Base-by-base conservation (phyloP, 371 early-diverging fungal species). In the Mucor irregularis region DNA sequence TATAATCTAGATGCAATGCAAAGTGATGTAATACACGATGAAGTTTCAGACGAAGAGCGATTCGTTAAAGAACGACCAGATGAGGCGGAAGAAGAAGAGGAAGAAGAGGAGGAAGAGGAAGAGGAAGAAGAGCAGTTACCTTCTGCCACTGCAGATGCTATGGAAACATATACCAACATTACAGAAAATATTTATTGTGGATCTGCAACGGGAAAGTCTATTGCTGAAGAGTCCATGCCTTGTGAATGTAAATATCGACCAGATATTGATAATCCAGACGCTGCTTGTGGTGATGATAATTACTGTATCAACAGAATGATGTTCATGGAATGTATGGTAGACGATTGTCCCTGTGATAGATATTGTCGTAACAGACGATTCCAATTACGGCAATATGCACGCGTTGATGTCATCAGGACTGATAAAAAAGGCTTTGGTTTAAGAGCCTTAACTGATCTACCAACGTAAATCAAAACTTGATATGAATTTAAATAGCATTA, bases 401-500 rank as follows among this genome's bases (percentile, higher is more conserved):
- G 78, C 1, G 86, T 97, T 16, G 88, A 92, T 60, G 85, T 97
- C 9, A 83, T 96, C 61, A 68, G 85, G 49, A 91, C 96, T 0
- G 91, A 84, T 11, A 84, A 84, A 58, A 97, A 97, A 62, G 98
- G 98, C 0, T 92, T 78, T 58, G 98, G 98, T 4, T 64, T 98
- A 42, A 81, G 87, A 53, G 88, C 96, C 2, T 70, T 78, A 30
- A 77, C 79, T 9, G 62, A 69, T 13, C 57, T 95, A 2, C 70
- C 73, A 54, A 59, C 68, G 91, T 90, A 78, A 56, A 70, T 68
- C 16, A 39, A 7, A 29, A 11, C 6, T 0, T 29, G 13, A 24
- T 11, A 25, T 29, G 29, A 2, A 28, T 46, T 29, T 28, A 14
- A 21, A 29, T 6, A 8, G 21, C 11, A 14, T 19, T 4, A 7